Evolutionary conservation across 75 land plant genomes (phyloP).

Genomic region (Adiantum capillusveneris): DNA sequence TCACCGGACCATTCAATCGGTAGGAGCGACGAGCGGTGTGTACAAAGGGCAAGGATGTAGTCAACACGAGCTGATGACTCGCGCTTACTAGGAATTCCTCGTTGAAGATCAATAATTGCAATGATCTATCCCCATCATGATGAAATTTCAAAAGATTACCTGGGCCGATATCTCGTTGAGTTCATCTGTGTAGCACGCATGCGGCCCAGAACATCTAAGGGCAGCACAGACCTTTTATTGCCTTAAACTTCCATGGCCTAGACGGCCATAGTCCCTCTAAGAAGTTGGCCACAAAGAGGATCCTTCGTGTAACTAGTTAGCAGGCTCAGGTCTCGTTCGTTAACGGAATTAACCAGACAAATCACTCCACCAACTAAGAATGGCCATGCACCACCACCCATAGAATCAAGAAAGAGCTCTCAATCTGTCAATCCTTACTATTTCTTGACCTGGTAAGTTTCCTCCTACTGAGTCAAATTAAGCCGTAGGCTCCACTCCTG

Average conservation of each 20-base stretch:
- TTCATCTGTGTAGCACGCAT: neutral
- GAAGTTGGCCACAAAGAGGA: constrained; percentile 33
- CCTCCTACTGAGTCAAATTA: no score
- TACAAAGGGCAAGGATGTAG: no score
- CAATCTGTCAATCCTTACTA: constrained; percentile 27
- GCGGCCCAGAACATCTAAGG: constrained; percentile 35
- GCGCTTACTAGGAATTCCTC: no score
- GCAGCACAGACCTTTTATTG: constrained; percentile 86
- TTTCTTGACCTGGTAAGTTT: constrained; percentile 21
- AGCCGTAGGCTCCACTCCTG: no score
- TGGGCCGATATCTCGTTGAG: no score
- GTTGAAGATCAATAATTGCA: no score
- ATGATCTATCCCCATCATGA: no score
- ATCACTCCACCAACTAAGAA: constrained; percentile 44
- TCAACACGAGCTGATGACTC: no score
- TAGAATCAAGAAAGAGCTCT: constrained; percentile 28
- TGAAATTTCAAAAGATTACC: no score
- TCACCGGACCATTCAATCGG: no score
- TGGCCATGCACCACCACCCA: constrained; percentile 25
- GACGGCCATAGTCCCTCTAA: constrained; percentile 62
- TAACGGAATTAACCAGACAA: constrained; percentile 62
- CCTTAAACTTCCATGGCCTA: constrained; percentile 77
- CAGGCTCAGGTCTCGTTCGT: constrained; percentile 64
- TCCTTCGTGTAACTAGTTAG: constrained; percentile 37
- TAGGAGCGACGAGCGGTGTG: no score